These are phyloP conservation scores for Lentinula detonsa DNA, from an alignment of 768 basidiomycete species.

Conservation along the genomic window DNA sequence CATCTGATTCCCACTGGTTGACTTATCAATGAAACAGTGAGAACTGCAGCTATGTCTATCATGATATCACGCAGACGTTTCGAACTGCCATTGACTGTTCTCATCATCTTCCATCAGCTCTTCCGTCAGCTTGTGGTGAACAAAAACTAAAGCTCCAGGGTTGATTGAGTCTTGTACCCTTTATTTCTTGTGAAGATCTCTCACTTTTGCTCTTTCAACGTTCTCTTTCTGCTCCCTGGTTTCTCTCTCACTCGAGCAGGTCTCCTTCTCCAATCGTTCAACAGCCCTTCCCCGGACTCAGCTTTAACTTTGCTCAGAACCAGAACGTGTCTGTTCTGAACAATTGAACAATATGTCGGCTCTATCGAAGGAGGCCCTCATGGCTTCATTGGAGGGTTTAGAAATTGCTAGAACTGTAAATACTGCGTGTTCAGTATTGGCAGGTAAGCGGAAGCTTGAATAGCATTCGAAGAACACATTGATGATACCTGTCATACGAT, in stretches of 20 bases:
- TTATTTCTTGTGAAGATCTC: background rate
- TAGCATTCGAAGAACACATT: background rate
- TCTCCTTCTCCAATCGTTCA: background rate
- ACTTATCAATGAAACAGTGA: background rate
- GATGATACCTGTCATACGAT: no score
- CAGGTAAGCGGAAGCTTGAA: background rate
- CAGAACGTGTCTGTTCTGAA: background rate
- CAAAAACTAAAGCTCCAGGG: background rate
- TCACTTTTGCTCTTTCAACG: background rate
- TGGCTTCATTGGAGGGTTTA: conserved; percentile 5
- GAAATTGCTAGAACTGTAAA: conserved; percentile 2
- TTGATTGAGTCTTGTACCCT: background rate
- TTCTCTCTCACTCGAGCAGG: background rate
- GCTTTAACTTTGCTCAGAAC: background rate
- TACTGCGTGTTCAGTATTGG: conserved; percentile 6
- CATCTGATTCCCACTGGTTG: background rate
- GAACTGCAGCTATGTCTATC: background rate
- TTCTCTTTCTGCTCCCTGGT: background rate
- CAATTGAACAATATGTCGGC: background rate
- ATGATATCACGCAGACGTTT: background rate
- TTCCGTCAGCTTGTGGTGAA: background rate
- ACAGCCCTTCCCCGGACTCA: background rate
- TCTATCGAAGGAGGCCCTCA: background rate
- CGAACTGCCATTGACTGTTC: background rate
- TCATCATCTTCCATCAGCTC: background rate